Base-by-base conservation (phyloP, 2,329 filamentous ascomycete genomes). In the Scedosporium boydii region DNA sequence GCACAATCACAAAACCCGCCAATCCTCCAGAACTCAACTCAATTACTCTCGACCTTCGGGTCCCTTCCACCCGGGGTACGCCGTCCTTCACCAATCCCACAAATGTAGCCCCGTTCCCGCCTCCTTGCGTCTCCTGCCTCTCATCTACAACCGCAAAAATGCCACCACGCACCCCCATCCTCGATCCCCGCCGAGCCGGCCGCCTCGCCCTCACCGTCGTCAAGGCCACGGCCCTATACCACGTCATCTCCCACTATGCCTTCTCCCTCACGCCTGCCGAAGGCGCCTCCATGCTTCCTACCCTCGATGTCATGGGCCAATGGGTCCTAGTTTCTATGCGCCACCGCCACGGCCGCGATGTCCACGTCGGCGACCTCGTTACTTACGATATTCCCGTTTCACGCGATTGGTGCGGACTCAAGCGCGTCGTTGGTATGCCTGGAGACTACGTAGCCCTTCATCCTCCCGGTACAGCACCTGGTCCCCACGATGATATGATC, bases 221-320 rank as follows among this genome's bases (percentile, higher is more conserved):
- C 65, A 80, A 84, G 67, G 75, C 76, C 62, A 69, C 81, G 46
- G 75, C 78, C 60, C 68, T 79, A 53, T 70, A 72, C 27, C 84
- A 87, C 70, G 71, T 85, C n/a, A 70, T 80, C 64, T 74, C 71
- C 70, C 81, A 84, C 53, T 87, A 95, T 75, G 77, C 85, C 68
- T 84, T 85, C 75, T 80, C 80, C 65, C 69, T 87, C 66, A 81
- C 82, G 21, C 74, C 78, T 3, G 86, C 86, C 16, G 78, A 79
- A 27, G 93, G 93, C 1, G 86, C 91, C 3, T 93, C 89, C 18
- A 98, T 98, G 95, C 82, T 95, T 59, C 93, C 93, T 6, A 96
- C 91, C 0, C 86, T 97, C 64, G 79, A 81, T 26, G 79, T 86
- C 1, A 74, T 79, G 7, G 87, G 87, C 62, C 88, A 93, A 70